Conservation (phyloP, 1,284 basidiomycete genomes). For the Ceratobasidium sp. region DNA sequence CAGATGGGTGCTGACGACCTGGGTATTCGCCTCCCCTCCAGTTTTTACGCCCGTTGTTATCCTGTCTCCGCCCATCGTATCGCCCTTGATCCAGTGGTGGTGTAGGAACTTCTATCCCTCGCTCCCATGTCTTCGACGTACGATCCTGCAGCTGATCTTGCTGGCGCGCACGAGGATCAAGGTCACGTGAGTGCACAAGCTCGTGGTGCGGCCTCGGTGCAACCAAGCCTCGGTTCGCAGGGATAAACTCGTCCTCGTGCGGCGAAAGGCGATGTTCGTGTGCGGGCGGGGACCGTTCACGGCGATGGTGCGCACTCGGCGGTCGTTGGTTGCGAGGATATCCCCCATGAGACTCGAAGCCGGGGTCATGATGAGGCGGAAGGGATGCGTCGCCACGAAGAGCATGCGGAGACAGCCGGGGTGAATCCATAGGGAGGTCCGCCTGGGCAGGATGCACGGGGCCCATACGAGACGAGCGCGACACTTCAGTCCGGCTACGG, state of each 20-base stretch:
- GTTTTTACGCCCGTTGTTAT: background rate
- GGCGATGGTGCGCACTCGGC: background rate
- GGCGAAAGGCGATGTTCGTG: slow-evolving; percentile 16
- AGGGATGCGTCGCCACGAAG: slow-evolving; percentile 20
- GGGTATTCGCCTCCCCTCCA: slow-evolving; percentile 13
- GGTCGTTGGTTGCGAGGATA: slow-evolving; percentile 6
- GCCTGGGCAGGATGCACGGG: background rate
- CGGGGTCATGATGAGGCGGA: slow-evolving; percentile 18
- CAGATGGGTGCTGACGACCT: background rate
- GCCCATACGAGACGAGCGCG: slow-evolving; percentile 15
- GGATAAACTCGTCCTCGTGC: slow-evolving; percentile 6
- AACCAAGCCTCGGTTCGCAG: background rate
- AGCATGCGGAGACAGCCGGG: slow-evolving; percentile 16
- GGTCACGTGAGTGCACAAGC: background rate
- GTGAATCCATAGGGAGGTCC: slow-evolving; percentile 8
- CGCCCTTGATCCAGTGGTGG: slow-evolving; percentile 16
- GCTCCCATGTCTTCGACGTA: slow-evolving; percentile 31
- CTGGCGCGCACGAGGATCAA: background rate
- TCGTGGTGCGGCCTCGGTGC: slow-evolving; percentile 9
- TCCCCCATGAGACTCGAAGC: slow-evolving; percentile 21
- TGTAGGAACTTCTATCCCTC: slow-evolving; percentile 30
- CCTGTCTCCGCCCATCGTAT: slow-evolving; percentile 6
- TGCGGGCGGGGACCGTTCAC: slow-evolving; percentile 2
- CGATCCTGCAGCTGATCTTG: slow-evolving; percentile 29
- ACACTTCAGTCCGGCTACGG: background rate